Conservation (phyloP, 768 basidiomycete species). For the Grammothele lineata region DNA sequence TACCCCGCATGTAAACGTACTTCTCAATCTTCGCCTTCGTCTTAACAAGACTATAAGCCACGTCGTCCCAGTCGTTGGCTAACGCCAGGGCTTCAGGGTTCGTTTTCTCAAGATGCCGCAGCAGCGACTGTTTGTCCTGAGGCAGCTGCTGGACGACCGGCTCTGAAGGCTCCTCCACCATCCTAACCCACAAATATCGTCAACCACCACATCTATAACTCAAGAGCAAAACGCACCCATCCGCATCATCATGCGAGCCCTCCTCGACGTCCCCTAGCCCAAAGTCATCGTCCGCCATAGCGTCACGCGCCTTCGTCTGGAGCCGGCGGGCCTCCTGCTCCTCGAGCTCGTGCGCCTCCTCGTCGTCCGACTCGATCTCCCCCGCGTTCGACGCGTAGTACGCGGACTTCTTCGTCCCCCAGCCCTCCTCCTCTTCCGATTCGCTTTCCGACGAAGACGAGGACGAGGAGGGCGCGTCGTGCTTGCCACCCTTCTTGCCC, state of each 20-base stretch:
- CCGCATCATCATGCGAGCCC: conserved; percentile 23
- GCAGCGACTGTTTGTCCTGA: conserved; percentile 52
- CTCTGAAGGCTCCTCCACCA: conserved; percentile 33
- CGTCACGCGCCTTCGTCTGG: conserved; percentile 70
- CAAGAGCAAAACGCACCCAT: conserved; percentile 22
- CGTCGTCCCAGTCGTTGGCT: conserved; percentile 81
- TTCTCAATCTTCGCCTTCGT: conserved; percentile 49
- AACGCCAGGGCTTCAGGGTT: conserved; percentile 77
- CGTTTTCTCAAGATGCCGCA: conserved; percentile 70
- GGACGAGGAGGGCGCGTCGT: background rate
- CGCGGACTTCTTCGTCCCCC: conserved; percentile 75
- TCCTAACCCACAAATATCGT: conserved; percentile 19
- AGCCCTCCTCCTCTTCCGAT: conserved; percentile 58
- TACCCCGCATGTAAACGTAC: conserved; percentile 42
- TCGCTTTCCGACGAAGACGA: conserved; percentile 16
- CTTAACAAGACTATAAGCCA: conserved; percentile 47
- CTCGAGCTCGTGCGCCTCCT: conserved; percentile 85
- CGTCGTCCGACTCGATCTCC: conserved; percentile 78
- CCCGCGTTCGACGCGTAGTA: conserved; percentile 89
- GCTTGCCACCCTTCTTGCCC: conserved; percentile 18
- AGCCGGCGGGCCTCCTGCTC: conserved; percentile 81
- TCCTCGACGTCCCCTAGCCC: conserved; percentile 66
- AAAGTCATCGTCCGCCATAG: conserved; percentile 75
- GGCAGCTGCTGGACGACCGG: conserved; percentile 35
- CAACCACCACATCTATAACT: background rate